phyloP scores from a whole-genome alignment of 495 filamentous ascomycete species.

The Aspergillus avenaceus region DNA sequence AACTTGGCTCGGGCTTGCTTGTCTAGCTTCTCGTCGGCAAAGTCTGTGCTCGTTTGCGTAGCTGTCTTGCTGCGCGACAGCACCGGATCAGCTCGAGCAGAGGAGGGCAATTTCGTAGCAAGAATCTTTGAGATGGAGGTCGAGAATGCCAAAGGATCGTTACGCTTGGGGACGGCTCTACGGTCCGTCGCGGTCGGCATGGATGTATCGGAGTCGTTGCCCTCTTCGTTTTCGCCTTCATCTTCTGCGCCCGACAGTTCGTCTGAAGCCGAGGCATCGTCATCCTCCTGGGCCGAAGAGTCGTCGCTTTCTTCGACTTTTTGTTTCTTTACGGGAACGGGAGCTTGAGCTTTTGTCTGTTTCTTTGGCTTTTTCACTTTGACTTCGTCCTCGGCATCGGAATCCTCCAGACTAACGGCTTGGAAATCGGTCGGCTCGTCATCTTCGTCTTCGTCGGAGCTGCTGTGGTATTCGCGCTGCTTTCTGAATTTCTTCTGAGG shows the following conservation, averaged over 20 bases:
- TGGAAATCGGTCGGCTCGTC: constrained; percentile 46
- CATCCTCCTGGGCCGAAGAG: constrained; percentile 14
- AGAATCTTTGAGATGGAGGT: constrained; percentile 90
- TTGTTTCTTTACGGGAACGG: constrained; percentile 1
- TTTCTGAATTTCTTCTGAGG: constrained; percentile 70
- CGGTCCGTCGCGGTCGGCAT: constrained; percentile 17
- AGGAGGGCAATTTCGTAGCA: constrained; percentile 73
- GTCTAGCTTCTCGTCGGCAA: constrained; percentile 73
- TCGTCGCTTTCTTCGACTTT: constrained; percentile 14
- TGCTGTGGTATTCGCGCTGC: constrained; percentile 69
- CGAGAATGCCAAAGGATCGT: constrained; percentile 86
- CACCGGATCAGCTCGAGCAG: constrained; percentile 80
- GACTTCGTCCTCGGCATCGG: constrained; percentile 51
- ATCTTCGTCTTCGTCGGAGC: constrained; percentile 56
- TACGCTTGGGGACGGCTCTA: constrained; percentile 58
- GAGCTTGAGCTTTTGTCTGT: constrained; percentile 14
- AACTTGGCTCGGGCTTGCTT: constrained; percentile 72
- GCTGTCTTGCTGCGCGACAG: constrained; percentile 73
- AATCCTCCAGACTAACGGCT: constrained; percentile 64
- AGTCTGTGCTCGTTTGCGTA: constrained; percentile 57
- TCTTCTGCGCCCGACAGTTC: constrained; percentile 19
- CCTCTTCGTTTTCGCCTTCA: constrained; percentile 13
- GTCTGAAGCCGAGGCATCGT: constrained; percentile 32
- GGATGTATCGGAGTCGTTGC: constrained; percentile 25
- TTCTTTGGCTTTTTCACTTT: constrained; percentile 22